Conservation (phyloP, 345 rosid species). For the Arabidopsis thaliana region DNA sequence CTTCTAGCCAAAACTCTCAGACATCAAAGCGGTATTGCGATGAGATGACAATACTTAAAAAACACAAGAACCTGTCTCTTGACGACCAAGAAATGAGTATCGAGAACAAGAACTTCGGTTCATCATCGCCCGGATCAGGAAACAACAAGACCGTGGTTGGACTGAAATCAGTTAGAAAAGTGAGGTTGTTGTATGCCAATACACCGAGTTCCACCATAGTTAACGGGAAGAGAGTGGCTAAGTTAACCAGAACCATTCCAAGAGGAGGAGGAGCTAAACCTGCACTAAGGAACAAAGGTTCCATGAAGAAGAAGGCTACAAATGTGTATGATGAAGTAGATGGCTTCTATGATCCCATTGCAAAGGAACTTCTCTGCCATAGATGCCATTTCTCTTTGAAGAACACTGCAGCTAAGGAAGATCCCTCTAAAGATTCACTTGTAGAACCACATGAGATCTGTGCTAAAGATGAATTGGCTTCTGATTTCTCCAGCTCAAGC, state of each 20-base stretch:
- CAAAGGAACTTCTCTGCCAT: slow-evolving; percentile 73
- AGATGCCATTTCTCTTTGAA: slow-evolving; percentile 78
- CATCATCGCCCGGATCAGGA: slow-evolving; percentile 47
- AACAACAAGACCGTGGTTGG: slow-evolving; percentile 61
- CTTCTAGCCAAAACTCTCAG: slow-evolving; percentile 52
- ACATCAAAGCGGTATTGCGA: slow-evolving; percentile 48
- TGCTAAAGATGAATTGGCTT: slow-evolving; percentile 34
- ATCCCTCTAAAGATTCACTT: slow-evolving; percentile 33
- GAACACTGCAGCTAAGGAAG: slow-evolving; percentile 42
- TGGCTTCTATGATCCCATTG: slow-evolving; percentile 48
- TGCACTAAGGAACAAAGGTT: slow-evolving; percentile 60
- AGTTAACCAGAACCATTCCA: slow-evolving; percentile 59
- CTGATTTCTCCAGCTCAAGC: slow-evolving; percentile 48
- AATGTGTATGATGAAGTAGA: slow-evolving; percentile 50
- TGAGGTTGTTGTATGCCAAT: slow-evolving; percentile 47
- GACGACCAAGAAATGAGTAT: slow-evolving; percentile 42
- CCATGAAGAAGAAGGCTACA: slow-evolving; percentile 62
- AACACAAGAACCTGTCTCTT: slow-evolving; percentile 38
- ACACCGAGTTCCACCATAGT: slow-evolving; percentile 54
- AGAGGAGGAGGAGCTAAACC: slow-evolving; percentile 58
- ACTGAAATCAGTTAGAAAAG: slow-evolving; percentile 61
- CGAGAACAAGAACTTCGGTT: slow-evolving; percentile 35
- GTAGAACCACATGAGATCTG: slow-evolving; percentile 39
- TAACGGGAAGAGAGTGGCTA: slow-evolving; percentile 60
- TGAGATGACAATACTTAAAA: slow-evolving; percentile 25